A percentile compares a stretch with the other conserved stretches of the same genome.
Conservation (phyloP, 2,329 filamentous ascomycete species). For the Daldinia sp. region DNA sequence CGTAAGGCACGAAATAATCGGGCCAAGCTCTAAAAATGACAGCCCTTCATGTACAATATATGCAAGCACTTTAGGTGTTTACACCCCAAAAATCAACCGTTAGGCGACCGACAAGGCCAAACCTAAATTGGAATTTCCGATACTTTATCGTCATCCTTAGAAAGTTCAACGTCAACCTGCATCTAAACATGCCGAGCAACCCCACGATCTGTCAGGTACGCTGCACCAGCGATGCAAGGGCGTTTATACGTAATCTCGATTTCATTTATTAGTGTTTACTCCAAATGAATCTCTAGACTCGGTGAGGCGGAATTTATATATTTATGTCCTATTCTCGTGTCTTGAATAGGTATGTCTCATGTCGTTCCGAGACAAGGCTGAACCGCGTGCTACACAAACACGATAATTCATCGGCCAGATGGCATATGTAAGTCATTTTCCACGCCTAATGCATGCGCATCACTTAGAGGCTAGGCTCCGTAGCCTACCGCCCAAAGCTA, state of each 20-base stretch:
- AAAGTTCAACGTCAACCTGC: constrained; percentile 15
- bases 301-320: not conserved
- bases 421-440: constrained; percentile 5
- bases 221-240: constrained; percentile 15
- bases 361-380: constrained; percentile 21
- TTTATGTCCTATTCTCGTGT: not conserved
- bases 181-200: constrained; percentile 28
- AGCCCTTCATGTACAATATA: constrained; percentile 19
- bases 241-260: constrained; percentile 11
- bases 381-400: constrained; percentile 11
- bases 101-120: constrained; percentile 25
- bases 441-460: not conserved
- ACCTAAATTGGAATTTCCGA: constrained; percentile 24
- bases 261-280: not conserved
- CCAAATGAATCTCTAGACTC: not conserved
- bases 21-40: constrained; percentile 30
- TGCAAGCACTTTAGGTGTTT: constrained; percentile 33
- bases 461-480: not conserved
- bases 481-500: not conserved
- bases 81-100: constrained; percentile 23
- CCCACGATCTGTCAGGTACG: constrained; percentile 36
- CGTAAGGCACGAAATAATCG: constrained; percentile 4
- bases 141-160: constrained; percentile 20
- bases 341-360: constrained; percentile 18
- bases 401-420: constrained; percentile 15